phyloP scores from a whole-genome alignment of 2,329 filamentous ascomycete species.

The Botrytis pseudocinerea region DNA sequence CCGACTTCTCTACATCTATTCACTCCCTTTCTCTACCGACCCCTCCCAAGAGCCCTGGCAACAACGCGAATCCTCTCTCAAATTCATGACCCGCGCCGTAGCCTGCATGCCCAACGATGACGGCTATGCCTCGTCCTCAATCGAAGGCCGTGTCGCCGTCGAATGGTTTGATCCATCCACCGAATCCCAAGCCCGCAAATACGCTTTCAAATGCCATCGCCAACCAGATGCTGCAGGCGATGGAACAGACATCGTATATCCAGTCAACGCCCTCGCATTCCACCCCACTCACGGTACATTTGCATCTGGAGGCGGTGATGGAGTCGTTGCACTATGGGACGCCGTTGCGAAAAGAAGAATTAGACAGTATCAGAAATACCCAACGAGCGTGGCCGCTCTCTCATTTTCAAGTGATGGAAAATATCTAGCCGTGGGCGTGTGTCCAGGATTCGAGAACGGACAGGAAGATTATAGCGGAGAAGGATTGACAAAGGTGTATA shows the following conservation, averaged over 20 bases:
- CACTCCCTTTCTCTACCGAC: slow-evolving; percentile 67
- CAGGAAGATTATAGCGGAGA: slow-evolving; percentile 74
- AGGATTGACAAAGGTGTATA: slow-evolving; percentile 73
- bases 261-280: slow-evolving; percentile 70
- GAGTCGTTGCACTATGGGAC: slow-evolving; percentile 72
- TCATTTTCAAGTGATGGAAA: slow-evolving; percentile 65
- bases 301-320: slow-evolving; percentile 71
- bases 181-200: slow-evolving; percentile 88
- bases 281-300: slow-evolving; percentile 66
- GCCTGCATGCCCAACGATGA: slow-evolving; percentile 96
- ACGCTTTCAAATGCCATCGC: slow-evolving; percentile 98
- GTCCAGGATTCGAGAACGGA: slow-evolving; percentile 69
- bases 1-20: slow-evolving; percentile 92
- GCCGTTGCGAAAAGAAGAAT: slow-evolving; percentile 70
- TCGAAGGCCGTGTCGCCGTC: slow-evolving; percentile 93
- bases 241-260: slow-evolving; percentile 66
- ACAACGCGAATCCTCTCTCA: slow-evolving; percentile 86
- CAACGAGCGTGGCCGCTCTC: slow-evolving; percentile 61
- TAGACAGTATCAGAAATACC: slow-evolving; percentile 66
- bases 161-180: slow-evolving; percentile 94
- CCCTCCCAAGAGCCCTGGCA: slow-evolving; percentile 79
- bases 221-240: slow-evolving; percentile 65
- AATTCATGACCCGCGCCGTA: slow-evolving; percentile 92
- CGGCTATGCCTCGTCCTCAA: slow-evolving; percentile 88
- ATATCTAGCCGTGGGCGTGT: slow-evolving; percentile 64